phyloP scores from a whole-genome alignment of 306 rosid genomes.

The Coriaria nepalensis region DNA sequence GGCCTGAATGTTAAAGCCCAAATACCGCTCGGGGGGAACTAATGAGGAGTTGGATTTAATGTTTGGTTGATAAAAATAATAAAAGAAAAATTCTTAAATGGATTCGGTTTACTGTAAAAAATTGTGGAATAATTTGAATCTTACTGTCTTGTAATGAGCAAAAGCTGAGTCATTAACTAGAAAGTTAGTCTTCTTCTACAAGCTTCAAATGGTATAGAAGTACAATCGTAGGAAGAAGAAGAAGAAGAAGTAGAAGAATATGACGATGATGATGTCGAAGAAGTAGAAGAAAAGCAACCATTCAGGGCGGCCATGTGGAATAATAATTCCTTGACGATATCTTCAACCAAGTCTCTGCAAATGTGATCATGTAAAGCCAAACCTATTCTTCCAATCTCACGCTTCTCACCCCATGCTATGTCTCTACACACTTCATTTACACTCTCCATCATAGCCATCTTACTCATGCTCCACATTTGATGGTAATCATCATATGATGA shows the following conservation, averaged over 20 bases:
- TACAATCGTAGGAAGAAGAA: neutral
- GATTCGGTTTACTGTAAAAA: no score
- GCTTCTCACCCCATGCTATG: constrained; percentile 61
- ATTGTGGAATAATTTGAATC: no score
- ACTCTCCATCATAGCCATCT: constrained; percentile 40
- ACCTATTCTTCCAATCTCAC: constrained; percentile 70
- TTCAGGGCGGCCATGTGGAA: constrained; percentile 23
- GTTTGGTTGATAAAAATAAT: no score
- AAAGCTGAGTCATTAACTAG: constrained; percentile 11
- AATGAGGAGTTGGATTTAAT: no score
- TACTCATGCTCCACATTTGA: constrained; percentile 30
- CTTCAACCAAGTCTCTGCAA: constrained; percentile 64
- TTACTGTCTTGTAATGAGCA: neutral
- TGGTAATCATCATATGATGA: neutral
- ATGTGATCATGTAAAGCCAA: constrained; percentile 67
- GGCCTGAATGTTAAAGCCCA: no score
- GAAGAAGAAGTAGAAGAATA: neutral
- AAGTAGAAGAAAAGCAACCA: neutral
- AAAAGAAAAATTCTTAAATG: no score
- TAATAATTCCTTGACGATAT: constrained; percentile 17
- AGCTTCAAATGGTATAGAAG: constrained; percentile 47
- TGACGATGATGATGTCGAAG: neutral
- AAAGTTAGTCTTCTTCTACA: constrained; percentile 79
- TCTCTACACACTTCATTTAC: constrained; percentile 57
- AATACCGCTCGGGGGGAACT: no score